Evolutionary conservation across 352 stramenopile species (phyloP).

Genomic region (Globisporangium radiosum): DNA sequence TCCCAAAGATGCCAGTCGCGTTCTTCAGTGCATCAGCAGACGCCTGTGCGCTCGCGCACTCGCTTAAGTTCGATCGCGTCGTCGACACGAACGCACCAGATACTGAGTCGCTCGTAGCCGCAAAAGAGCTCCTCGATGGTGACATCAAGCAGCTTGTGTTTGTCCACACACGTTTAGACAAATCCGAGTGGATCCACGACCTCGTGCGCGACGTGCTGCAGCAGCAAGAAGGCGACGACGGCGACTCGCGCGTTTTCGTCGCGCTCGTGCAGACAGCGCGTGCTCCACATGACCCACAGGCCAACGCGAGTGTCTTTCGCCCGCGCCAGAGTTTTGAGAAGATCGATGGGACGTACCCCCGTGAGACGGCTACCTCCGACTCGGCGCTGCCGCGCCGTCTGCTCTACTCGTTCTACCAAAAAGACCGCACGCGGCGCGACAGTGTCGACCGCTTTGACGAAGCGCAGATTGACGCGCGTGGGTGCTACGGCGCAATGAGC

Average conservation of each 20-base stretch:
- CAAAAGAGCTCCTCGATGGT: constrained; percentile 20
- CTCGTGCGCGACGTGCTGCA: constrained; percentile 28
- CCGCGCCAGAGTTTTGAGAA: constrained; percentile 66
- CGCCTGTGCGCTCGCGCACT: constrained; percentile 23
- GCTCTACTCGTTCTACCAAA: constrained; percentile 46
- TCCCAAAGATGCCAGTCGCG: constrained; percentile 48
- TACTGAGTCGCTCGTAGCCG: not conserved
- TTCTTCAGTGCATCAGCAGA: constrained; percentile 45
- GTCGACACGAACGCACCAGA: constrained; percentile 13
- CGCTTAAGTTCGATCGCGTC: constrained; percentile 27
- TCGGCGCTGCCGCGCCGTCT: constrained; percentile 22
- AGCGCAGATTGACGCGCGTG: constrained; percentile 33
- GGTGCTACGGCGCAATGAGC: constrained; percentile 68
- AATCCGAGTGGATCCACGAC: constrained; percentile 34
- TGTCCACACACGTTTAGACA: constrained; percentile 30
- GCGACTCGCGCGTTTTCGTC: constrained; percentile 33
- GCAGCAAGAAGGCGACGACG: constrained; percentile 20
- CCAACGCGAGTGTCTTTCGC: constrained; percentile 25
- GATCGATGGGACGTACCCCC: constrained; percentile 41
- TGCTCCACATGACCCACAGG: constrained; percentile 16
- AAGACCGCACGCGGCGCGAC: constrained; percentile 65
- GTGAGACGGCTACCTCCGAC: not conserved
- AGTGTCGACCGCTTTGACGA: constrained; percentile 38
- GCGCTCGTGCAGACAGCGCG: constrained; percentile 31
- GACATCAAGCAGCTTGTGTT: constrained; percentile 49